These are phyloP conservation scores for Oidiodendron maius DNA, from an alignment of 495 filamentous ascomycete genomes.

Conservation along the genomic window DNA sequence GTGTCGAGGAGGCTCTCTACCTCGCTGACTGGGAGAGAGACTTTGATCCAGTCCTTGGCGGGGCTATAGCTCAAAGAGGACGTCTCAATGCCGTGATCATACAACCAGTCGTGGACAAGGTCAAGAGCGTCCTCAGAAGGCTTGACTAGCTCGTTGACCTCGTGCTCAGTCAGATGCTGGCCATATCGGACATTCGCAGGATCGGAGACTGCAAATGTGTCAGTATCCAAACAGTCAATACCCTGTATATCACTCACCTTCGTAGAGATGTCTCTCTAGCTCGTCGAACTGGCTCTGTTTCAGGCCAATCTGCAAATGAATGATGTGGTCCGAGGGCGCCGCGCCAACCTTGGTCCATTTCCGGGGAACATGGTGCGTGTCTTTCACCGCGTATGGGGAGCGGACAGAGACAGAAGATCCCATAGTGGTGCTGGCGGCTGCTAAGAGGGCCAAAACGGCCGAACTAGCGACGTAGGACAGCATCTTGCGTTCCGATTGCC, in stretches of 20 bases:
- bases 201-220: conserved; percentile 25
- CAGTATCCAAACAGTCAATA: not conserved
- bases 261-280: conserved; percentile 45
- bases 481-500: not conserved
- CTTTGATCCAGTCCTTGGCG: conserved; percentile 40
- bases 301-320: conserved; percentile 49
- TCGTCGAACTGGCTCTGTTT: conserved; percentile 44
- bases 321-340: conserved; percentile 28
- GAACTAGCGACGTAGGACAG: not conserved
- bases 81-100: conserved; percentile 37
- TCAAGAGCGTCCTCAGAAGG: conserved; percentile 34
- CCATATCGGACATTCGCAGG: conserved; percentile 36
- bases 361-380: conserved; percentile 41
- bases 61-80: conserved; percentile 33
- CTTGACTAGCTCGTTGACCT: conserved; percentile 16
- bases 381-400: conserved; percentile 44
- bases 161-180: conserved; percentile 37
- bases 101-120: conserved; percentile 40
- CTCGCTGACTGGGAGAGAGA: conserved; percentile 44
- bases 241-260: conserved; percentile 22
- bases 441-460: not conserved
- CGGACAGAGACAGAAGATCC: conserved; percentile 14
- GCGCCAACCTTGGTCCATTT: conserved; percentile 39
- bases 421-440: not conserved
- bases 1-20: conserved; percentile 51